A percentile compares a stretch with the other conserved stretches of the same genome.
Conservation (phyloP, 2,329 filamentous ascomycete species). For the Fusarium bactridioides region DNA sequence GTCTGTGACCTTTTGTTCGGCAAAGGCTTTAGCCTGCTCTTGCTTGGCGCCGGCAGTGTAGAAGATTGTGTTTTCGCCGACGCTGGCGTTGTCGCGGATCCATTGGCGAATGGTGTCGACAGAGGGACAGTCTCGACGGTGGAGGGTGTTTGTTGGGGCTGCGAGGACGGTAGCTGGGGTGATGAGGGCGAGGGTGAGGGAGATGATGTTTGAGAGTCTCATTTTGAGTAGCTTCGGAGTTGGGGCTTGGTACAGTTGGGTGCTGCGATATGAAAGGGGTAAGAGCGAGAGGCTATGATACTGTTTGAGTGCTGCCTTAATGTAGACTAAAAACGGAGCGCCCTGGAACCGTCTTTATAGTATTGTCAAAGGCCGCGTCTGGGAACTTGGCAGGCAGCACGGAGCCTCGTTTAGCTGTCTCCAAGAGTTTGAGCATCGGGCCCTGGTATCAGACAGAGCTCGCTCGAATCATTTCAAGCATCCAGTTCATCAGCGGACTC, state of each 20-base stretch:
- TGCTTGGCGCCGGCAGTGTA: background rate
- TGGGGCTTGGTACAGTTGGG: too few species aligned
- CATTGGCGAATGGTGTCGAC: background rate
- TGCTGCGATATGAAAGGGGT: background rate
- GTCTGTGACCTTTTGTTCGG: background rate
- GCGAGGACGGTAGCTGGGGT: fast-evolving
- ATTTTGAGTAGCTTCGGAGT: too few species aligned
- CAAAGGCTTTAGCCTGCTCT: background rate
- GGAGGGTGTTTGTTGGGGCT: background rate
- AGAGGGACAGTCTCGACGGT: background rate
- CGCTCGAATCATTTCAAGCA: too few species aligned
- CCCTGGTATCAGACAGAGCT: too few species aligned
- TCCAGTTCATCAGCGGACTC: too few species aligned
- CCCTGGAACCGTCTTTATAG: background rate
- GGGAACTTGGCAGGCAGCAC: fast-evolving
- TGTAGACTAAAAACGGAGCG: fast-evolving
- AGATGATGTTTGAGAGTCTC: background rate
- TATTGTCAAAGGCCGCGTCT: fast-evolving
- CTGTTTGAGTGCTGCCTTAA: background rate
- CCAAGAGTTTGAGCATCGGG: too few species aligned
- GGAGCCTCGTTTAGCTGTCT: too few species aligned
- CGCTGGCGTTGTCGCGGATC: background rate
- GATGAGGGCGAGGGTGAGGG: background rate
- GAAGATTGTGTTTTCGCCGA: background rate
- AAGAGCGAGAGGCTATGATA: background rate